Base-by-base conservation (phyloP, 2,329 filamentous ascomycete species). In the Talaromyces islandicus region DNA sequence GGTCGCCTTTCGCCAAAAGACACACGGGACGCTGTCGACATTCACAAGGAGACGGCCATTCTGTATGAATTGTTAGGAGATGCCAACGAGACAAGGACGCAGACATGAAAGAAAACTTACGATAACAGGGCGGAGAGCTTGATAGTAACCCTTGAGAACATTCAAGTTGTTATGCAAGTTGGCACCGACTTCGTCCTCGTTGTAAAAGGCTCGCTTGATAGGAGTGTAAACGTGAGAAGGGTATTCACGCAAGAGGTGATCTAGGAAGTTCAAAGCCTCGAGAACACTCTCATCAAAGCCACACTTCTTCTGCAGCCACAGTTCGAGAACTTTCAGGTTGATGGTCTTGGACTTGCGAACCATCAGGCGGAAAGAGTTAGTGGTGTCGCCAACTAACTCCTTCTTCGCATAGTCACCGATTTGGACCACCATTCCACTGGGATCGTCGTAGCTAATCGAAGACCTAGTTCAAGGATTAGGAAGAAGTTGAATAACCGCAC, bases 11-110 rank as follows among this genome's bases (percentile, higher is more conserved):
- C 79, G 81, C 88, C 90, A 97, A 77, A 99, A 99, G 12, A 89
- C 90, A 0, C 91, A 90, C 70, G 97, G 96, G 60, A 92, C 88
- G 30, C 96, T 89, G 68, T 99, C 93, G 11, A 96, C 86, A 67
- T 97, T 97, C 70, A 99, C 78, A 0, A 89, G 85, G 6, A 97
- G 80, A 9, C 85, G 85, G 27, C 84, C 82, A 32, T 84, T 81
- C 69, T 82, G 69, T n/a, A 62, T 17, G 38, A 17, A 71, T 32
- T 71, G 72, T 73, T 62, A 70, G 63, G 56, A 38, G 56, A 14
- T 24, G 32, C 48, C 56, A n/a, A 54, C 38, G 25, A 51, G 9
- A 3, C 57, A 56, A 32, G 50, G 3, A 57, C 11, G 32, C 29
- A 56, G 27, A 51, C 60, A 54, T 59, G 27, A 17, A 61, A 59